Evolutionary conservation across 495 filamentous ascomycete genomes (phyloP).

Genomic region (Daldinia concentrica): DNA sequence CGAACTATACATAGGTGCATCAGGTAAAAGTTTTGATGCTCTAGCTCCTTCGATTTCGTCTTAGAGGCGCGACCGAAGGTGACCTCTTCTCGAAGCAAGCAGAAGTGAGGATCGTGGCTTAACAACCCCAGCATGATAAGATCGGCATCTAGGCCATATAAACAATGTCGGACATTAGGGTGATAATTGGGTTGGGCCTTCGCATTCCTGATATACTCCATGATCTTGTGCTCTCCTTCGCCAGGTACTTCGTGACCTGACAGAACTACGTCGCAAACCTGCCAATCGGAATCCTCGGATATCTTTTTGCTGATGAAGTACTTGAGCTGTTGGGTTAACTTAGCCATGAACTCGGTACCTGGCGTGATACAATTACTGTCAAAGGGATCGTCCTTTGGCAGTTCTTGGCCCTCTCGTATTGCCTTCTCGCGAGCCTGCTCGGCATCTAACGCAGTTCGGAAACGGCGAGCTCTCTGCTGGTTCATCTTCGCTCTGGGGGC

Average conservation of each 20-base stretch:
- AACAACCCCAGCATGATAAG: slow-evolving; percentile 97
- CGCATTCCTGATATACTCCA: slow-evolving; percentile 98
- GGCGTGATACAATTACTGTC: slow-evolving; percentile 99
- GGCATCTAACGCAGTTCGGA: slow-evolving; percentile 91
- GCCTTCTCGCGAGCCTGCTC: slow-evolving; percentile 92
- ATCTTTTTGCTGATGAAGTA: slow-evolving; percentile 99
- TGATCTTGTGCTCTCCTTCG: slow-evolving; percentile 99
- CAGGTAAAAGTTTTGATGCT: slow-evolving; percentile 98
- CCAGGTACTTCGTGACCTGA: slow-evolving; percentile 99
- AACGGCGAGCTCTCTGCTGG: slow-evolving; percentile 94
- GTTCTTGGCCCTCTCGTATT: slow-evolving; percentile 82
- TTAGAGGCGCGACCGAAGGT: slow-evolving; percentile 90
- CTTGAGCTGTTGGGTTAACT: slow-evolving; percentile 90
- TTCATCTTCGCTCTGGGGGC: slow-evolving; percentile 99
- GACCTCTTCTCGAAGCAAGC: slow-evolving; percentile 94
- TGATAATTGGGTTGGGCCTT: slow-evolving; percentile 95
- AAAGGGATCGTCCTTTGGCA: slow-evolving; percentile 95
- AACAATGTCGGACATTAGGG: slow-evolving; percentile 94
- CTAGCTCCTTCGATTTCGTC: slow-evolving; percentile 91
- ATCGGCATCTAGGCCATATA: slow-evolving; percentile 98
- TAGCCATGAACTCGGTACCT: slow-evolving; percentile 97
- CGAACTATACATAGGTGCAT: slow-evolving; percentile 97
- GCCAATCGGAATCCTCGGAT: slow-evolving; percentile 96
- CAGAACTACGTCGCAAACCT: slow-evolving; percentile 92
- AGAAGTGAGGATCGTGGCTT: slow-evolving; percentile 98